Evolutionary conservation across 176 grass and related monocot species (phyloP).

Genomic region (Lolium perenne): DNA sequence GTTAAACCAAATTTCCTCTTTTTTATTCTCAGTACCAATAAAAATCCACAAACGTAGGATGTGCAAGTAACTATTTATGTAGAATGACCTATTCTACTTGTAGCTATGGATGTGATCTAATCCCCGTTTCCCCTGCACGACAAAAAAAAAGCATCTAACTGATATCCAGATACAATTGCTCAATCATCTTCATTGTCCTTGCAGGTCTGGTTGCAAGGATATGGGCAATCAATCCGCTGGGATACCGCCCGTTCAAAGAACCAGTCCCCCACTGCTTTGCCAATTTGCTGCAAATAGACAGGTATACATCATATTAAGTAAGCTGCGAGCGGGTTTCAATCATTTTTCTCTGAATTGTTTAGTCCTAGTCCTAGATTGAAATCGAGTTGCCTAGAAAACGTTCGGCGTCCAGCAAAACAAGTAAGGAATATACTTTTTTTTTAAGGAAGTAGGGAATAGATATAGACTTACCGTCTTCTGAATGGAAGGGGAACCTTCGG

Average conservation of each 20-base stretch:
- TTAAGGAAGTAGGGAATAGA: background rate
- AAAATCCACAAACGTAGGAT: background rate
- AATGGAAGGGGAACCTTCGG: slow-evolving; percentile 59
- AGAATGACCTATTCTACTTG: slow-evolving; percentile 21
- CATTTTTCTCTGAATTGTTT: background rate
- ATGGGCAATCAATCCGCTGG: slow-evolving; percentile 67
- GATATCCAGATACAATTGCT: background rate
- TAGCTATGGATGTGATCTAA: background rate
- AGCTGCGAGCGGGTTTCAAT: background rate
- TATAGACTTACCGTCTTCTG: slow-evolving; percentile 63
- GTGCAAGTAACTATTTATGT: background rate
- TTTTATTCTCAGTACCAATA: background rate
- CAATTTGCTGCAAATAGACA: slow-evolving; percentile 66
- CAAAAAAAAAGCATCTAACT: background rate
- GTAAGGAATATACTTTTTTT: background rate
- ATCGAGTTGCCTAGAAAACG: background rate
- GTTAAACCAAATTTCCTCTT: background rate
- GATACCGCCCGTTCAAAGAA: slow-evolving; percentile 52
- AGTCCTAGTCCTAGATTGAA: background rate
- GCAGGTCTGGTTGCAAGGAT: slow-evolving; percentile 89
- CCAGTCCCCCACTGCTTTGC: slow-evolving; percentile 84
- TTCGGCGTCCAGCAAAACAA: background rate
- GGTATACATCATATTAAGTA: background rate
- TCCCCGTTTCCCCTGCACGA: background rate
- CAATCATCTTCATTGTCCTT: slow-evolving; percentile 67